Conservation (phyloP, 495 filamentous ascomycete species). For the Talaromyces trachyspermus region DNA sequence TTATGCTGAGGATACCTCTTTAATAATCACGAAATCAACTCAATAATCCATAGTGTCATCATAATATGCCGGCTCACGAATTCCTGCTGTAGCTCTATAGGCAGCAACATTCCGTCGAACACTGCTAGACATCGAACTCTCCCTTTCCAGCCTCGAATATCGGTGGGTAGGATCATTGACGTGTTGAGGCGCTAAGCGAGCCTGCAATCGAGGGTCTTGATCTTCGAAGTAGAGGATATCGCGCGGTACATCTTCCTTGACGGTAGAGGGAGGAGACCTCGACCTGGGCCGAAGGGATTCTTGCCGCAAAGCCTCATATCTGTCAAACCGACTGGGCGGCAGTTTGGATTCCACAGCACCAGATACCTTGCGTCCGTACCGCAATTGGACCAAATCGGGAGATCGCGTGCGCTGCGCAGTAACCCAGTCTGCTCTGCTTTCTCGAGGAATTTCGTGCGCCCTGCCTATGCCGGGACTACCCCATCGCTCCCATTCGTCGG, state of each 20-base stretch:
- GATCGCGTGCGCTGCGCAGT: background rate
- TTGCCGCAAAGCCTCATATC: constrained; percentile 12
- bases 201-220: constrained; percentile 5
- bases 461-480: background rate
- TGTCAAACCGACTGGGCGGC: constrained; percentile 12
- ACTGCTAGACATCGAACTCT: background rate
- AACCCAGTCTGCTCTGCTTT: too few relatives aligned
- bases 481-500: too few relatives aligned
- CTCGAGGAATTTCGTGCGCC: background rate
- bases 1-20: too few relatives aligned
- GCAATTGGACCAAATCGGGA: constrained; percentile 2
- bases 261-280: constrained; percentile 13
- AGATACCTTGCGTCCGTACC: constrained; percentile 1
- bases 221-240: constrained; percentile 15
- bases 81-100: too few relatives aligned
- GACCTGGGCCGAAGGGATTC: constrained; percentile 5
- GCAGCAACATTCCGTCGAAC: too few relatives aligned
- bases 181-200: constrained; percentile 10
- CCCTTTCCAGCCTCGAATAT: constrained; percentile 9
- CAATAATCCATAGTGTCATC: too few relatives aligned
- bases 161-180: too few relatives aligned
- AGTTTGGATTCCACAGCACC: constrained; percentile 2
- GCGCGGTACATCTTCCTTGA: constrained; percentile 2
- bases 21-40: too few relatives aligned
- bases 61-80: too few relatives aligned